Base-by-base conservation (phyloP, 139 green algal genomes). In the Chlorella sp. region DNA sequence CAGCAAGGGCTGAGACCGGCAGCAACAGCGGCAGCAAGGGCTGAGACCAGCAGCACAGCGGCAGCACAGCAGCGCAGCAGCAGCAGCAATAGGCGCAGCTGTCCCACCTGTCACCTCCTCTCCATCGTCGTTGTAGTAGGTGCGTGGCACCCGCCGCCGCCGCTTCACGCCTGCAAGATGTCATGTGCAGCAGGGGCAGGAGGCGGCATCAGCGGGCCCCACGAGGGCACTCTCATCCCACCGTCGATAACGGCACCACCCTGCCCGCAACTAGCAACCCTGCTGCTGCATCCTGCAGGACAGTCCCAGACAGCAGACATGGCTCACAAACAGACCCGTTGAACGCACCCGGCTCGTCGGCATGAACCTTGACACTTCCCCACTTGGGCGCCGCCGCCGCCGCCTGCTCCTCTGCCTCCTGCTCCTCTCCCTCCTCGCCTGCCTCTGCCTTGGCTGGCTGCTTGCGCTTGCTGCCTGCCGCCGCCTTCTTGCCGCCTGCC, bases 41-140 rank as follows among this genome's bases (percentile, higher is more conserved):
- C n/a, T 6, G 21, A n/a, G n/a, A n/a, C n/a, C n/a, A n/a, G 21
- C 62, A 68, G 23, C 3, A 2, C 15, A 11, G 38, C 17, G 5
- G 26, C 44, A 28, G 28, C 44, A 28, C 23, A 47, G 9, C 26
- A 34, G 25, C 74, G 51, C 51, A n/a, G n/a, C n/a, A n/a, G n/a
- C n/a, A n/a, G n/a, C n/a, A n/a, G n/a, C n/a, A n/a, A n/a, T n/a
- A n/a, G n/a, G n/a, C n/a, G n/a, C n/a, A n/a, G n/a, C n/a, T n/a
- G n/a, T n/a, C n/a, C n/a, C n/a, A 85, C 82, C 82, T n/a, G 75
- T 90, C 21, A 88, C 91, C 78, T 94, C 91, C 80, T 94, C 91
- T 2, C 91, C 91, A 25, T 72, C 82, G 30, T 92, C 85, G 62
- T 93, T 93, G 81, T 87, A 87, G 21, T 68, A 86, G 2, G 83